Evolutionary conservation across 2,329 filamentous ascomycete species (phyloP).

Genomic region (Cryphonectria naterciae): DNA sequence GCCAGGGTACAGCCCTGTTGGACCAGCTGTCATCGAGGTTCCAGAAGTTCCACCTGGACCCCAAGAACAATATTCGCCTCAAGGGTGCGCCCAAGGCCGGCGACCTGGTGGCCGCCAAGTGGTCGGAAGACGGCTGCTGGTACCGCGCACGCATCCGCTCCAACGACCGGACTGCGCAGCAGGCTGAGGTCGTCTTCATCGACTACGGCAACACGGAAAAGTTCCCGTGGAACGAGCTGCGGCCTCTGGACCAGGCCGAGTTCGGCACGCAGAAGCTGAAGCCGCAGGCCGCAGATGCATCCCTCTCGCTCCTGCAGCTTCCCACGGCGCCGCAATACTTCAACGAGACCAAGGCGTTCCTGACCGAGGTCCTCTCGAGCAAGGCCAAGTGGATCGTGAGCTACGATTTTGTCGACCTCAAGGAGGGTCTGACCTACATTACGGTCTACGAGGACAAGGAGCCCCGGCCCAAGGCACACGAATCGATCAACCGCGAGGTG

Average conservation of each 20-base stretch:
- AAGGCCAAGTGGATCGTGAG: constrained; percentile 79
- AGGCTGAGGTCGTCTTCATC: constrained; percentile 89
- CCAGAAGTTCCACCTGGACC: constrained; percentile 85
- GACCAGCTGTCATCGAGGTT: constrained; percentile 90
- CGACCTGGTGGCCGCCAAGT: constrained; percentile 88
- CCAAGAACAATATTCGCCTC: constrained; percentile 76
- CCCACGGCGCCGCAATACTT: constrained; percentile 84
- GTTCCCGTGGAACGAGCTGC: constrained; percentile 81
- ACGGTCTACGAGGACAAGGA: constrained; percentile 82
- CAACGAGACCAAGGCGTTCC: constrained; percentile 74
- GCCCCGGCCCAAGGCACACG: constrained; percentile 59
- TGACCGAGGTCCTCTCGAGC: constrained; percentile 74
- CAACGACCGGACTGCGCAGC: constrained; percentile 88
- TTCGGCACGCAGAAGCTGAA: constrained; percentile 84
- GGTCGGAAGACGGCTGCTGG: constrained; percentile 88
- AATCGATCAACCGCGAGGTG: constrained; percentile 89
- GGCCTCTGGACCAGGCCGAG: constrained; percentile 76
- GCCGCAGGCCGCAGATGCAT: constrained; percentile 84
- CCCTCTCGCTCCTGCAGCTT: constrained; percentile 86
- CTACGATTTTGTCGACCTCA: constrained; percentile 79
- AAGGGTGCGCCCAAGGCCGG: constrained; percentile 82
- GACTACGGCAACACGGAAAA: constrained; percentile 96
- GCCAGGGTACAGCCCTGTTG: constrained; percentile 81
- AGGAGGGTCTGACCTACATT: constrained; percentile 82
- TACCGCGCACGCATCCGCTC: constrained; percentile 89